Evolutionary conservation across 805 yeast species (phyloP), one percentile per base, ranked within the genome.

Genomic region (Kodamaea sagamina): DNA sequence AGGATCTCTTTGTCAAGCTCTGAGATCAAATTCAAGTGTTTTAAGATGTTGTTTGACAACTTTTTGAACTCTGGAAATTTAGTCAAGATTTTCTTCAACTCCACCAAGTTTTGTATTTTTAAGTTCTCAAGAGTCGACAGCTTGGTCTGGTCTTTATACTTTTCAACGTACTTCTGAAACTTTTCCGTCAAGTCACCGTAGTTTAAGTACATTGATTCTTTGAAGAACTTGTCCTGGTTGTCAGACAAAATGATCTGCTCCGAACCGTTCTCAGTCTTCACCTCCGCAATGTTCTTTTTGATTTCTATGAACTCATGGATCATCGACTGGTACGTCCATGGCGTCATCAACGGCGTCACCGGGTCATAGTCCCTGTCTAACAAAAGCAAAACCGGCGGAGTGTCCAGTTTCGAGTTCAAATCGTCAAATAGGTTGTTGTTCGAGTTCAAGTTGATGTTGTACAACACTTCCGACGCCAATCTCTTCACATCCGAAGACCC

Each of bases 301-400:
- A 93, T 86, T 2, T 92, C 96, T 22, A 93, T 69, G 16, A 89
- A 75, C 60, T 95, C 98, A 61, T 92, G 96, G 12, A 93, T 88
- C 98, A 93, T 92, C 2, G 97, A 86, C 59, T 92, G 98, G 64
- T 89, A 93, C 1, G 99, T 90, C 99, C 99, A 93, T 2, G 98
- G 99, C 29, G 84, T 79, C 38, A 93, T 67, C 22, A 93, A 72
- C 1, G 99, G 97, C 0, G 99, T 92, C 10, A 92, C 72, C 2
- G 99, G 97, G 63, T 93, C 99, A 56, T 80, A 85, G 45, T 82
- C 78, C 41, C 99, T 74, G 62, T 93, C 98, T 37, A 93, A 57
- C 2, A 93, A 71, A 9, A 93, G 62, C 36, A 95, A 64, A 6
- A 85, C 55, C 1, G 97, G 95, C 1, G 89, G 79, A 0, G 82